Conservation (phyloP, 768 basidiomycete species). For the Xerocomus potaroensis region DNA sequence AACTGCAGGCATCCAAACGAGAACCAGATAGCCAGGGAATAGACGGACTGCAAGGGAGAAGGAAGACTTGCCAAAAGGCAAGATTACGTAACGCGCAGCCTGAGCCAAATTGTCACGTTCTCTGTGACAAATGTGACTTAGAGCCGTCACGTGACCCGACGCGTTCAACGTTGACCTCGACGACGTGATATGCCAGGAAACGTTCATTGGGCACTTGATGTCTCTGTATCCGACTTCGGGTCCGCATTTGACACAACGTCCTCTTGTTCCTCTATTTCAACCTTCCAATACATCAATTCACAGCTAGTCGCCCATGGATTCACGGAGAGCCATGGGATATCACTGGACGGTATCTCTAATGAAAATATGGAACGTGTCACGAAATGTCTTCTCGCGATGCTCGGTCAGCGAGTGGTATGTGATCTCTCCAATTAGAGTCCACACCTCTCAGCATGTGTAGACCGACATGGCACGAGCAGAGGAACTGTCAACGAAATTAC, state of each 20-base stretch:
- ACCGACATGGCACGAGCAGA: slow-evolving; percentile 80
- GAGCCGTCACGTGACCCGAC: slow-evolving; percentile 24
- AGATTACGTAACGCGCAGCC: slow-evolving; percentile 29
- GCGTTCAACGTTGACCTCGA: slow-evolving; percentile 23
- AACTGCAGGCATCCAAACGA: slow-evolving; percentile 39
- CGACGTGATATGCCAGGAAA: slow-evolving; percentile 38
- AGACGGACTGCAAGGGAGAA: slow-evolving; percentile 12
- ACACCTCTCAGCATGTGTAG: slow-evolving; percentile 31
- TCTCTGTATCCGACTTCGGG: slow-evolving; percentile 39
- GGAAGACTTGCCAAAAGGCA: neutral
- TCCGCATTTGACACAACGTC: slow-evolving; percentile 45
- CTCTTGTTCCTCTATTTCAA: slow-evolving; percentile 50
- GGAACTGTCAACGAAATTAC: slow-evolving; percentile 65
- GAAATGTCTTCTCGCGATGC: slow-evolving; percentile 73
- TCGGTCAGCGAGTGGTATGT: slow-evolving; percentile 75
- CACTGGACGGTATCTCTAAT: slow-evolving; percentile 58
- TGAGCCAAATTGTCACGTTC: slow-evolving; percentile 5
- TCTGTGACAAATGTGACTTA: slow-evolving; percentile 15
- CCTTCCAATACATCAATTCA: slow-evolving; percentile 73
- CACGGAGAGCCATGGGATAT: slow-evolving; percentile 56
- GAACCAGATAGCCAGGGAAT: slow-evolving; percentile 3
- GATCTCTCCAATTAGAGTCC: slow-evolving; percentile 1
- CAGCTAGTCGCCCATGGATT: slow-evolving; percentile 85
- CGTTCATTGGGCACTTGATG: slow-evolving; percentile 50
- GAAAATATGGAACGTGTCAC: slow-evolving; percentile 53